These are phyloP conservation scores for Suillus variegatus DNA, from an alignment of 768 basidiomycete genomes.

Conservation along the genomic window DNA sequence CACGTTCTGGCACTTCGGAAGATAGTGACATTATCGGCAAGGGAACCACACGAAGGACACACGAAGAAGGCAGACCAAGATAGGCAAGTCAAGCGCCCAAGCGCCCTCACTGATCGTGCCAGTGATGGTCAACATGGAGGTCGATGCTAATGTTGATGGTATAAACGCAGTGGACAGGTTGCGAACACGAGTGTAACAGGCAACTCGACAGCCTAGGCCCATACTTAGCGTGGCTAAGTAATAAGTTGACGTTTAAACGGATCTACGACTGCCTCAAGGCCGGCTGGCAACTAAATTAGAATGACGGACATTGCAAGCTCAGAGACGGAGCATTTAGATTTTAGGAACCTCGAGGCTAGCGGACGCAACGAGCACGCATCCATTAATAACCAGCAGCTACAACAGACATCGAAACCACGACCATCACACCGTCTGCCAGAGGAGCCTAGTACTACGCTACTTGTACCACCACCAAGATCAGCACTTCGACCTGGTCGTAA, in stretches of 20 bases:
- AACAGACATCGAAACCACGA: neutral
- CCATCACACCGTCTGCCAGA: neutral
- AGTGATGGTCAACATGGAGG: neutral
- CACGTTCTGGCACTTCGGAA: neutral
- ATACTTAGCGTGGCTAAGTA: neutral
- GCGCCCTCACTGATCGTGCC: neutral
- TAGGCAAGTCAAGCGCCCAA: slow-evolving; percentile 4
- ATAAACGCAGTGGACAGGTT: neutral
- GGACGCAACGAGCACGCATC: neutral
- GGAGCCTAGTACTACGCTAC: slow-evolving; percentile 13
- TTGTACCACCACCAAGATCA: slow-evolving; percentile 32
- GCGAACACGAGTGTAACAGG: neutral
- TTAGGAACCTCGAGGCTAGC: neutral
- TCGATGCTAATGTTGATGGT: neutral
- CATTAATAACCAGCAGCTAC: neutral
- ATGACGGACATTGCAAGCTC: slow-evolving; percentile 1
- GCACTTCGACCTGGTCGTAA: slow-evolving; percentile 33
- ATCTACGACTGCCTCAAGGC: slow-evolving; percentile 1
- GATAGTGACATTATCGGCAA: slow-evolving; percentile 1
- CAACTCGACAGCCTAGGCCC: neutral
- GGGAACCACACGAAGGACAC: neutral
- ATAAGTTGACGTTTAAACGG: neutral
- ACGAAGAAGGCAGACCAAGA: slow-evolving; percentile 1
- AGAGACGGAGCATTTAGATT: neutral
- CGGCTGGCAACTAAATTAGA: neutral